Conservation (phyloP, 805 yeast genomes). For the Kregervanrija pseudodelftensis region DNA sequence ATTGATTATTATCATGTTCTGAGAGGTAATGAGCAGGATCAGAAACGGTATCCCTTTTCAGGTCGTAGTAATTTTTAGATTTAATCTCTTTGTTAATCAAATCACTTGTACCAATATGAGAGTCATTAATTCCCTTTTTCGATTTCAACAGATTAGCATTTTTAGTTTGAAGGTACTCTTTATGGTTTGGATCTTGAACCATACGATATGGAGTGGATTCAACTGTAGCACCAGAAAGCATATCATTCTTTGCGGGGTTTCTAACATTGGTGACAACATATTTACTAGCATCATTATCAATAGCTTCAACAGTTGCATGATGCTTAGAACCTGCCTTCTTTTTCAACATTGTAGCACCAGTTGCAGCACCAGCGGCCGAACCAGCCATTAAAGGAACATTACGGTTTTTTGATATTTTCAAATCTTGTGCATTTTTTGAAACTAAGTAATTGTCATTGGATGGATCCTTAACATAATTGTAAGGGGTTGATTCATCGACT, state of each 20-base stretch:
- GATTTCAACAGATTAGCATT: background rate
- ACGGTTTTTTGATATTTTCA: background rate
- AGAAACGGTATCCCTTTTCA: too few species aligned
- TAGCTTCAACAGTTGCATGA: too few species aligned
- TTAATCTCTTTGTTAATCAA: too few species aligned
- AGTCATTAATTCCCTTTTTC: too few species aligned
- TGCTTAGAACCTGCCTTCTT: too few species aligned
- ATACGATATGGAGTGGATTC: slow-evolving; percentile 8
- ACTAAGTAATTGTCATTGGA: slow-evolving; percentile 1
- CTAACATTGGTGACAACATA: too few species aligned
- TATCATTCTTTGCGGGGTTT: background rate
- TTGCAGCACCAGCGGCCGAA: background rate
- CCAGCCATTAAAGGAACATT: background rate
- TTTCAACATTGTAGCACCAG: too few species aligned
- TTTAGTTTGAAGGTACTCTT: background rate
- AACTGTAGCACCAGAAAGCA: background rate
- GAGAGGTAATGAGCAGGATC: too few species aligned
- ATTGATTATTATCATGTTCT: too few species aligned
- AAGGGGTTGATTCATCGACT: slow-evolving; percentile 3
- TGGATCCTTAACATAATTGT: slow-evolving; percentile 1
- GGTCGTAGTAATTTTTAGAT: too few species aligned
- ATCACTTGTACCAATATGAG: too few species aligned
- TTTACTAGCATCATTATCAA: too few species aligned
- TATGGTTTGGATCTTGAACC: slow-evolving; percentile 5
- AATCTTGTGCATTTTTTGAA: background rate